Conservation (phyloP, 78 protist genomes). For the Tieghemostelium lacteum region DNA sequence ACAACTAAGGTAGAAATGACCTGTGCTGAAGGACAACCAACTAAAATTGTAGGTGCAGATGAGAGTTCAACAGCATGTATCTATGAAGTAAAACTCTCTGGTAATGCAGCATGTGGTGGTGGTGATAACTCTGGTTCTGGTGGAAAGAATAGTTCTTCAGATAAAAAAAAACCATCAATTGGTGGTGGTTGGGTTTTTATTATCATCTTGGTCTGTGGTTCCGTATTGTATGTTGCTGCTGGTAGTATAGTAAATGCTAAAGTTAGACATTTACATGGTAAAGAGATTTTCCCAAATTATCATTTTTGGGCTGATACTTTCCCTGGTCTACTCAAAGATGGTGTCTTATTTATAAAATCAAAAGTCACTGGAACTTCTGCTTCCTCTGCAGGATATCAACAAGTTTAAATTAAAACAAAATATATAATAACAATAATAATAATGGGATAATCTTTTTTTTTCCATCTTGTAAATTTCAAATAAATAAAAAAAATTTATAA, state of each 20-base stretch:
- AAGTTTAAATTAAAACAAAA: slow-evolving; percentile 16
- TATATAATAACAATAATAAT: too few relatives aligned
- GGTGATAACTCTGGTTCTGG: background rate
- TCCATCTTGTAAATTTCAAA: too few relatives aligned
- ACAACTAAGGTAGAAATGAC: too few relatives aligned
- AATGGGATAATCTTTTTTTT: too few relatives aligned
- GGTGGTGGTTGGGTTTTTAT: slow-evolving; percentile 37
- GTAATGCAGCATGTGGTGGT: background rate
- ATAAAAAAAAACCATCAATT: slow-evolving; percentile 3
- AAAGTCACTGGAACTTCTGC: slow-evolving; percentile 5
- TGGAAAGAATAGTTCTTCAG: background rate
- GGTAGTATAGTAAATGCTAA: slow-evolving; percentile 10
- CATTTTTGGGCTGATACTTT: slow-evolving; percentile 5
- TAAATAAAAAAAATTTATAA: too few relatives aligned
- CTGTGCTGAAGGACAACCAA: too few relatives aligned
- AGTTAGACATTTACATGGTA: slow-evolving; percentile 7
- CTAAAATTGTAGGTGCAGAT: too few relatives aligned
- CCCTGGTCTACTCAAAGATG: slow-evolving; percentile 27
- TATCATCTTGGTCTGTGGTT: slow-evolving; percentile 20
- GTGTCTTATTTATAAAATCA: slow-evolving; percentile 8
- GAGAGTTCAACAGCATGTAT: too few relatives aligned
- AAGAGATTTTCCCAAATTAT: slow-evolving; percentile 27
- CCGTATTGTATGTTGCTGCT: slow-evolving; percentile 5
- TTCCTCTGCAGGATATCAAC: background rate
- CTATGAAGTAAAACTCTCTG: background rate